phyloP scores from a whole-genome alignment of 768 basidiomycete species.

The Psilocybe tampanensis region DNA sequence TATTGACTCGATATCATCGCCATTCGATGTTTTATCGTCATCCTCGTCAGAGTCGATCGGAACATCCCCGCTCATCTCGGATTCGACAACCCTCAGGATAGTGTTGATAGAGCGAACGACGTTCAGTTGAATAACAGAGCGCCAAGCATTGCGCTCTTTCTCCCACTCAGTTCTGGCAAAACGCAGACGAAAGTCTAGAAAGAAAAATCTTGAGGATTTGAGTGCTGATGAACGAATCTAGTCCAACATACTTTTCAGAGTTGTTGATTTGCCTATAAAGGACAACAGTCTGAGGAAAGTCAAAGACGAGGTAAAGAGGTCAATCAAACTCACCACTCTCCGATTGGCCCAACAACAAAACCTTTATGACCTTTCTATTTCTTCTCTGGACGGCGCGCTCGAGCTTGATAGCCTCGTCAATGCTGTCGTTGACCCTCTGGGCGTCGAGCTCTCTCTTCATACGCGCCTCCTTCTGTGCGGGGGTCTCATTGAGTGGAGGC shows the following conservation, averaged over 20 bases:
- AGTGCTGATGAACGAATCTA: neutral
- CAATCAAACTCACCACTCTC: slow-evolving; percentile 55
- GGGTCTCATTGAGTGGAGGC: slow-evolving; percentile 55
- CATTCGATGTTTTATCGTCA: slow-evolving; percentile 26
- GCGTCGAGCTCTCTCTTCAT: slow-evolving; percentile 49
- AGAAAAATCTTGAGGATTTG: neutral
- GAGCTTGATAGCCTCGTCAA: slow-evolving; percentile 60
- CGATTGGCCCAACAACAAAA: slow-evolving; percentile 65
- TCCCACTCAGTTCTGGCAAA: slow-evolving; percentile 66
- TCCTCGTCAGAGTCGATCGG: slow-evolving; percentile 38
- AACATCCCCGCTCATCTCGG: slow-evolving; percentile 48
- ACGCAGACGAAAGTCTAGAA: slow-evolving; percentile 70
- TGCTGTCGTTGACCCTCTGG: slow-evolving; percentile 51
- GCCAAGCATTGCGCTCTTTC: slow-evolving; percentile 73
- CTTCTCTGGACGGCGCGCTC: slow-evolving; percentile 47
- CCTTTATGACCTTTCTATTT: slow-evolving; percentile 50
- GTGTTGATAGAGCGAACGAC: slow-evolving; percentile 70
- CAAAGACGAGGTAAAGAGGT: neutral
- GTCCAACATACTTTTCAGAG: slow-evolving; percentile 55
- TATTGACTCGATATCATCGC: slow-evolving; percentile 27
- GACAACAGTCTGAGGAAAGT: slow-evolving; percentile 3
- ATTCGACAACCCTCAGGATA: slow-evolving; percentile 63
- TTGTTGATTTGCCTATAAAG: slow-evolving; percentile 65
- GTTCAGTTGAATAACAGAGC: slow-evolving; percentile 78
- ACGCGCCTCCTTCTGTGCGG: slow-evolving; percentile 49